Percentiles rank a stretch among this genome's conserved stretches.
These are phyloP conservation scores for Neofusicoccum parvum DNA, from an alignment of 2,329 filamentous ascomycete genomes.

Conservation along the genomic window DNA sequence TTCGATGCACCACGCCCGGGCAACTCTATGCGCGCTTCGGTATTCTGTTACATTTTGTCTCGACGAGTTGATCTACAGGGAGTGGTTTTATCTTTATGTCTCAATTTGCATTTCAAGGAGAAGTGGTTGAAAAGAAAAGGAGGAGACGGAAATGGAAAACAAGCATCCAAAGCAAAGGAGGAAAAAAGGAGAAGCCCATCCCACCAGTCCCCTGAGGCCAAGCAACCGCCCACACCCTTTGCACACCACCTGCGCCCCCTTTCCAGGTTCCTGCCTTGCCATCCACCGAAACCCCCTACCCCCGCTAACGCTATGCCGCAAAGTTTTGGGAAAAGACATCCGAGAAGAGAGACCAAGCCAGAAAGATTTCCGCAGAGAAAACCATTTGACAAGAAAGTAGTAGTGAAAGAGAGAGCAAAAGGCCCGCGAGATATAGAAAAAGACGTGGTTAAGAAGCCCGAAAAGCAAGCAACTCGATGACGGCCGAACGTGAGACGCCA, in stretches of 20 bases:
- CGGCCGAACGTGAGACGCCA: constrained; percentile 18
- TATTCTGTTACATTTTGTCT: constrained; percentile 21
- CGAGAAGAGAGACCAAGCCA: constrained; percentile 21
- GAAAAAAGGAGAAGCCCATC: constrained; percentile 14
- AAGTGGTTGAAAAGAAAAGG: constrained; percentile 12
- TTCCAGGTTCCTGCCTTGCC: constrained; percentile 16
- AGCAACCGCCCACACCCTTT: constrained; percentile 18
- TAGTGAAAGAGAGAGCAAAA: constrained; percentile 19
- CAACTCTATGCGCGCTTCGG: background rate
- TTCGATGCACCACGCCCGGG: background rate
- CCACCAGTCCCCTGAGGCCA: constrained; percentile 19
- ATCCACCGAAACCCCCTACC: constrained; percentile 18
- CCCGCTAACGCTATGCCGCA: constrained; percentile 23
- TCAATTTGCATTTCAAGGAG: constrained; percentile 20
- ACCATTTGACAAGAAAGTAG: constrained; percentile 20
- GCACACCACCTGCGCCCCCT: constrained; percentile 21
- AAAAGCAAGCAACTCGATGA: constrained; percentile 21
- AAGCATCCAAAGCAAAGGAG: constrained; percentile 20
- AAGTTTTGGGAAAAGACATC: constrained; percentile 22
- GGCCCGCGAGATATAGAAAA: constrained; percentile 15
- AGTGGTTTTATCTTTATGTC: constrained; percentile 15
- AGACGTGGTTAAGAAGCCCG: constrained; percentile 17
- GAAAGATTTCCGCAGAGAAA: constrained; percentile 21
- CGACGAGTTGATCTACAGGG: constrained; percentile 18
- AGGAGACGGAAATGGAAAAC: constrained; percentile 9